Base-by-base conservation (phyloP, 306 rosid genomes). In the Echinosophora koreensis region DNA sequence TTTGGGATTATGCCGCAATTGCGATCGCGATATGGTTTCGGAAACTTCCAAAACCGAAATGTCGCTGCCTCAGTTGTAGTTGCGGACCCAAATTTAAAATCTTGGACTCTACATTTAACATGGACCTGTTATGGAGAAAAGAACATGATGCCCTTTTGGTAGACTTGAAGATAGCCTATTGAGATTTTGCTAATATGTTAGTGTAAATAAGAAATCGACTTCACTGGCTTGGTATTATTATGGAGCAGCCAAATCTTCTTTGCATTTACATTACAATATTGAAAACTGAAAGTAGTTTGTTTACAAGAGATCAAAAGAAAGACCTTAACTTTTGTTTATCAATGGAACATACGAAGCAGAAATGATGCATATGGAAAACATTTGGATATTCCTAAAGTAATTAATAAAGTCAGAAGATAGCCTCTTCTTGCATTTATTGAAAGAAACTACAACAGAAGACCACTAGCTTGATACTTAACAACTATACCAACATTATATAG, bases 111-210 rank as follows among this genome's bases (percentile, higher is more conserved):
- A 28, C 44, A 37, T 49, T 60, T 39, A 17, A 39, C 58, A 6
- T 14, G 8, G 34, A 12, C 2, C 15, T 66, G n/a, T 35, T 17
- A 32, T 34, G 69, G 34, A 3, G 44, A 34, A 6, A 17, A 14
- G 6, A 44, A 32, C 6, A 42, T 42, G 0, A 28, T n/a, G 3
- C 15, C 30, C 60, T 78, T 22, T 60, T 63, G 12, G 42, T 17
- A 28, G 32, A 63, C 38, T 77, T 14, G 11, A 73, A 41, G 59
- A 5, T 14, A 28, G 14, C 58, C 58, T 68, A 3, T 71, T 73
- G 47, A 58, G 69, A 47, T 39, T 74, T 46, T 61, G 71, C 5
- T 4, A 4, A 3, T 17, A 17, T 57, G 66, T 30, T n/a, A 8
- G 46, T 15, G 9, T 34, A 18, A 9, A 17, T 54, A 52, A 52